These are phyloP conservation scores for Curvularia lunata DNA, from an alignment of 2,329 filamentous ascomycete species.

Conservation along the genomic window DNA sequence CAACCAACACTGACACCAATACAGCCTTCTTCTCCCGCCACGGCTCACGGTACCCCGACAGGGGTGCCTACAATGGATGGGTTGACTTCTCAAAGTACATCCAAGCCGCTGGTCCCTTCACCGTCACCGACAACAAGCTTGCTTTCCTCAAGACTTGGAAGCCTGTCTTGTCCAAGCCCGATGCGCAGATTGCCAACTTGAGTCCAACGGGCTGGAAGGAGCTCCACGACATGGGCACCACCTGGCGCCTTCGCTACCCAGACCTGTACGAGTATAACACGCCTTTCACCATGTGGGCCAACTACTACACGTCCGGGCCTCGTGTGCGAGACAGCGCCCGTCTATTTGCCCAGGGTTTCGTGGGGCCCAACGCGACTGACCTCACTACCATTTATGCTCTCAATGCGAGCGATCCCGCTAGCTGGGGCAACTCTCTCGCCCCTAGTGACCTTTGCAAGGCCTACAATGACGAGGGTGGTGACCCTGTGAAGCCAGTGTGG, in stretches of 20 bases:
- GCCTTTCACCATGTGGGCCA: conserved; percentile 67
- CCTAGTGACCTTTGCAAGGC: conserved; percentile 68
- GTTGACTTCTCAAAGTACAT: conserved; percentile 54
- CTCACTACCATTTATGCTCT: conserved; percentile 65
- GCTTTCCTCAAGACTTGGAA: conserved; percentile 66
- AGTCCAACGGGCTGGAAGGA: conserved; percentile 70
- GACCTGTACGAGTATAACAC: conserved; percentile 58
- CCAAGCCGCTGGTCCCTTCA: conserved; percentile 57
- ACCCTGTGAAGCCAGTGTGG: conserved; percentile 57
- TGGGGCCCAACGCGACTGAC: conserved; percentile 62
- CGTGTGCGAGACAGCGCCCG: conserved; percentile 68
- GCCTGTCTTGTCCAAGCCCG: conserved; percentile 62
- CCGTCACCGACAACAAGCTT: conserved; percentile 57
- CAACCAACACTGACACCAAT: background rate
- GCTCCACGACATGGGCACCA: conserved; percentile 62
- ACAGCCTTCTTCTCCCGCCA: conserved; percentile 64
- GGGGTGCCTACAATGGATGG: conserved; percentile 66
- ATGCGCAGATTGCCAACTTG: conserved; percentile 63
- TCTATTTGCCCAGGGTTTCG: conserved; percentile 66
- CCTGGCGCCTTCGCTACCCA: conserved; percentile 54
- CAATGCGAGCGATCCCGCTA: conserved; percentile 60
- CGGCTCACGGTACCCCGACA: conserved; percentile 68
- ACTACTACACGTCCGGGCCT: conserved; percentile 62
- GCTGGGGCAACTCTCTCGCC: conserved; percentile 67
- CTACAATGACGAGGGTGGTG: conserved; percentile 62